These are phyloP conservation scores for Emericellopsis terricola DNA, from an alignment of 495 filamentous ascomycete genomes.

Conservation along the genomic window DNA sequence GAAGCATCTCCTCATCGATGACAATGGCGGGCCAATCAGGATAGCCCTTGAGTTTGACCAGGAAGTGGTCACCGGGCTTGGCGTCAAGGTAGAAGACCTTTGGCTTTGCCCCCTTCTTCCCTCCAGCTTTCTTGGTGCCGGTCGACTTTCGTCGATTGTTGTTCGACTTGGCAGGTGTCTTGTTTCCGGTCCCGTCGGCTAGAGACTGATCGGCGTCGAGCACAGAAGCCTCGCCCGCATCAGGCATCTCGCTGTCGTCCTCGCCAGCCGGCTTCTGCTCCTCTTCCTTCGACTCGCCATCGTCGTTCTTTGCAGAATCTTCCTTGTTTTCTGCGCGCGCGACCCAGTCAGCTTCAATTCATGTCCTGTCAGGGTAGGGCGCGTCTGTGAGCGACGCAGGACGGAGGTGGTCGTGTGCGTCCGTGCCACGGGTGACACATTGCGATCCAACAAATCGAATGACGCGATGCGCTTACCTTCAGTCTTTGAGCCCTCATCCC, in stretches of 20 bases:
- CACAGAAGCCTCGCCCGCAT: slow-evolving; percentile 6
- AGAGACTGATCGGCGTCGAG: slow-evolving; percentile 9
- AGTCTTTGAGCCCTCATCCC: not conserved
- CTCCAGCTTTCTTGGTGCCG: slow-evolving; percentile 62
- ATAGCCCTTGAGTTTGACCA: slow-evolving; percentile 75
- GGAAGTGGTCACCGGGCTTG: slow-evolving; percentile 71
- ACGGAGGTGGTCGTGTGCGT: too few species aligned
- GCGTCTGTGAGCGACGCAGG: slow-evolving; percentile 3
- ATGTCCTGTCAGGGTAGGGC: slow-evolving; percentile 1
- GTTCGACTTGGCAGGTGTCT: slow-evolving; percentile 21
- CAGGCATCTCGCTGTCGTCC: slow-evolving; percentile 10
- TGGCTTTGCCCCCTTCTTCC: slow-evolving; percentile 61
- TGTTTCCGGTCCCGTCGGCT: slow-evolving; percentile 10
- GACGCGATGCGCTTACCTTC: slow-evolving; percentile 9
- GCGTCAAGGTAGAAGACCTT: slow-evolving; percentile 56
- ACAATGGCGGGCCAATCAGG: slow-evolving; percentile 84
- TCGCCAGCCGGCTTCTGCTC: slow-evolving; percentile 12
- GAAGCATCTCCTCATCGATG: slow-evolving; percentile 83
- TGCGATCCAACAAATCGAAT: too few species aligned
- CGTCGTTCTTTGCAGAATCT: too few species aligned
- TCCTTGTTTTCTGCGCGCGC: slow-evolving; percentile 6
- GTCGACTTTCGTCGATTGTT: slow-evolving; percentile 47
- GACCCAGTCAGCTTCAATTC: slow-evolving; percentile 2
- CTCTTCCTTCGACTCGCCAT: not conserved
- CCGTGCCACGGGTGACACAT: too few species aligned